These are phyloP conservation scores for Microbotryomycetes sp. DNA, from an alignment of 1,284 basidiomycete genomes.

Conservation along the genomic window DNA sequence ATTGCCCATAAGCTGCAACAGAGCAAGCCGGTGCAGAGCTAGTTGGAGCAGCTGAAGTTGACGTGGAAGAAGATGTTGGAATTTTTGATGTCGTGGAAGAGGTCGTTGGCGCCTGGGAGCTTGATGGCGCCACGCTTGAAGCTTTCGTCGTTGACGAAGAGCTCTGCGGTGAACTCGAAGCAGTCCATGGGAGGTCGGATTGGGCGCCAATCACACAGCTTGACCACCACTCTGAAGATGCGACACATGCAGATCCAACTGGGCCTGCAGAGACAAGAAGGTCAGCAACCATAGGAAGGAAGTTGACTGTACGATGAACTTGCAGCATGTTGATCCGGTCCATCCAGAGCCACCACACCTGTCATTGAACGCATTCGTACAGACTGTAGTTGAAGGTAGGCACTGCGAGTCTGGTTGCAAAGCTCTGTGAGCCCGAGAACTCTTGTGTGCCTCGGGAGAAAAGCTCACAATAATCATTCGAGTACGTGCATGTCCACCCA, in stretches of 20 bases:
- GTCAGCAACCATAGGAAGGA: not conserved
- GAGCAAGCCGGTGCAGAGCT: not conserved
- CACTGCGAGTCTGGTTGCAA: constrained; percentile 11
- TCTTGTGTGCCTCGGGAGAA: not conserved
- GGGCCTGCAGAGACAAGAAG: not conserved
- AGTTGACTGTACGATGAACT: not conserved
- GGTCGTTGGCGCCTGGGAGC: not conserved
- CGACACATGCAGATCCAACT: not conserved
- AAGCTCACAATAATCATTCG: constrained; percentile 3
- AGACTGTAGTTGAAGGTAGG: not conserved
- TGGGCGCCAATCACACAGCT: not conserved
- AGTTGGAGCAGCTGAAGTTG: not conserved
- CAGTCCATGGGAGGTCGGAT: not conserved
- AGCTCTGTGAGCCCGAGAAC: not conserved
- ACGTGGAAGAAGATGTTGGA: not conserved
- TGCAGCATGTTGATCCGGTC: not conserved
- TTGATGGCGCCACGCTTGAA: not conserved
- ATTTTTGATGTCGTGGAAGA: not conserved
- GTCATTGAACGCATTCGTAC: not conserved
- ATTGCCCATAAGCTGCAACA: not conserved
- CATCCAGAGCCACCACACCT: constrained; percentile 5
- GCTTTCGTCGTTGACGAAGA: not conserved
- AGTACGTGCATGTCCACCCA: constrained; percentile 3
- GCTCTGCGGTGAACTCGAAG: not conserved
- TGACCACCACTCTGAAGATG: not conserved